phyloP scores from a whole-genome alignment of 2,329 filamentous ascomycete genomes.

The Botryosphaeria agaves region DNA sequence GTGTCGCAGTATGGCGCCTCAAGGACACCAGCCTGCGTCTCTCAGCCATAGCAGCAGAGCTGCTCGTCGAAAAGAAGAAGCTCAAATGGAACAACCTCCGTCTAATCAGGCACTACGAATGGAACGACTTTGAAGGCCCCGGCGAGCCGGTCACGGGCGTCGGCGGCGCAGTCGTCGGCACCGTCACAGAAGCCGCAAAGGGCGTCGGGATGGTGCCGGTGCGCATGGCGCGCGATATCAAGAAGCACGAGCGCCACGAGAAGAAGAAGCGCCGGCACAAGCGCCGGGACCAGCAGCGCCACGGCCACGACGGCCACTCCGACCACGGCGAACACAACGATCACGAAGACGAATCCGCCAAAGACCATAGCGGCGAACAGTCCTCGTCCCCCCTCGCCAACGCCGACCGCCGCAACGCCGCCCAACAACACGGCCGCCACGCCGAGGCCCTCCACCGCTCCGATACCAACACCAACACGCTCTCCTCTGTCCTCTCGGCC shows the following conservation, averaged over 20 bases:
- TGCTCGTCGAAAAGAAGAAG: slow-evolving; percentile 43
- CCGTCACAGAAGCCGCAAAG: slow-evolving; percentile 39
- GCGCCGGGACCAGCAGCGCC: slow-evolving; percentile 5
- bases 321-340: slow-evolving; percentile 4
- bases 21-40: slow-evolving; percentile 43
- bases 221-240: slow-evolving; percentile 39
- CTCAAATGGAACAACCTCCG: slow-evolving; percentile 46
- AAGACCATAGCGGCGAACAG: not conserved
- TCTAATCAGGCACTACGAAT: slow-evolving; percentile 49
- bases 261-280: slow-evolving; percentile 22
- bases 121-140: slow-evolving; percentile 62
- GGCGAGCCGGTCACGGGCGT: slow-evolving; percentile 55
- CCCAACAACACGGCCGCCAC: not conserved
- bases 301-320: not conserved
- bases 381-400: not conserved
- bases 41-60: slow-evolving; percentile 45
- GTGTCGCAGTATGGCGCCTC: slow-evolving; percentile 47
- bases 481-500: slow-evolving; percentile 9
- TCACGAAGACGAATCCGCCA: not conserved
- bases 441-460: not conserved
- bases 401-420: not conserved
- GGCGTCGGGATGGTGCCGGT: slow-evolving; percentile 49
- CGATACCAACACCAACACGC: too few relatives aligned
- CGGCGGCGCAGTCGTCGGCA: slow-evolving; percentile 42
- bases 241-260: slow-evolving; percentile 34